phyloP scores from a whole-genome alignment of 768 basidiomycete species.

The Sistotremastrum niveocremeum region DNA sequence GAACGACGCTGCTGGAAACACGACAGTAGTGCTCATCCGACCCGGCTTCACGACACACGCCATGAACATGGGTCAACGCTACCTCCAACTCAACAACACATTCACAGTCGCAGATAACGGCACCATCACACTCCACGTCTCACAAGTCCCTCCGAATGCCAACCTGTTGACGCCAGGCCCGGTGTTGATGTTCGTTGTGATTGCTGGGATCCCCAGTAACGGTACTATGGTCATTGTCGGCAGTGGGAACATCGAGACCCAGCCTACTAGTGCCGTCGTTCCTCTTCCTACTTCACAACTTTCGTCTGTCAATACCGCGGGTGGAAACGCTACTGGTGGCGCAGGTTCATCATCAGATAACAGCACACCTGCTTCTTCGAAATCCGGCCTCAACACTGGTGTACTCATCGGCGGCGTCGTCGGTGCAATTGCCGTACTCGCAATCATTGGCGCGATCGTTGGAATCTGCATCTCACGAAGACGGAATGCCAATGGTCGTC shows the following conservation, averaged over 20 bases:
- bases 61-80: slow-evolving; percentile 82
- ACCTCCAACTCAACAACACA: slow-evolving; percentile 71
- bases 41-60: slow-evolving; percentile 76
- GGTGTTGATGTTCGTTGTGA: slow-evolving; percentile 65
- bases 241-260: slow-evolving; percentile 60
- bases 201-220: slow-evolving; percentile 74
- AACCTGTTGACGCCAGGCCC: slow-evolving; percentile 87
- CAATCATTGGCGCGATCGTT: slow-evolving; percentile 35
- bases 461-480: slow-evolving; percentile 40
- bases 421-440: slow-evolving; percentile 39
- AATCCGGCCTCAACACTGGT: slow-evolving; percentile 20
- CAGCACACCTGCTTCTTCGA: slow-evolving; percentile 7
- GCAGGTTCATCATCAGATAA: slow-evolving; percentile 5
- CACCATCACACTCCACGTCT: slow-evolving; percentile 62
- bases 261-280: slow-evolving; percentile 34
- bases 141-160: slow-evolving; percentile 74
- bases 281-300: slow-evolving; percentile 33
- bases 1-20: slow-evolving; percentile 16
- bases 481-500: slow-evolving; percentile 22
- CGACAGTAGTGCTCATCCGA: slow-evolving; percentile 50
- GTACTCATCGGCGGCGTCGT: slow-evolving; percentile 37
- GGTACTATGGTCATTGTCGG: slow-evolving; percentile 71
- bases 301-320: slow-evolving; percentile 23
- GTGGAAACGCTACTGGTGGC: slow-evolving; percentile 24
- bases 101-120: slow-evolving; percentile 73